A percentile compares a stretch with the other conserved stretches of the same genome.
Conservation (phyloP, 2,329 filamentous ascomycete species). For the Zopfia rhizophila region DNA sequence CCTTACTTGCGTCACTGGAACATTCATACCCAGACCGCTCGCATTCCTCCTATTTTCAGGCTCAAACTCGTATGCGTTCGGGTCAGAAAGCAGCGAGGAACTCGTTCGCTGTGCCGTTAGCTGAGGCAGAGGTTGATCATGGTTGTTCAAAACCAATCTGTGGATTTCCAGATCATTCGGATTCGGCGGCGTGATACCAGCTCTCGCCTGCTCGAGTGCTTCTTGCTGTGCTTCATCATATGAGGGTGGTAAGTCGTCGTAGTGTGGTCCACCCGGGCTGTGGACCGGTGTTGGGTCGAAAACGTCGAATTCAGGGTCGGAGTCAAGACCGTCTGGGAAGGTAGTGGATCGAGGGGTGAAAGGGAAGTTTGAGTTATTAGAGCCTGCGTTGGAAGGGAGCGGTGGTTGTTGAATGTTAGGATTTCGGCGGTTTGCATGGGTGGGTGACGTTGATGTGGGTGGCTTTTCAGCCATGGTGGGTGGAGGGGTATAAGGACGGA, state of each 20-base stretch:
- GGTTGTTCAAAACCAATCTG: slow-evolving; percentile 18
- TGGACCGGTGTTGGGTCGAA: slow-evolving; percentile 40
- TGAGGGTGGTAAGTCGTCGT: slow-evolving; percentile 49
- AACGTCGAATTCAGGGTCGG: slow-evolving; percentile 39
- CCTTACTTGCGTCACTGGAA: slow-evolving; percentile 39
- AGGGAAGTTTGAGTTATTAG: slow-evolving; percentile 22
- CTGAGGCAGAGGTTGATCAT: slow-evolving; percentile 6
- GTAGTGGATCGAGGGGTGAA: slow-evolving; percentile 43
- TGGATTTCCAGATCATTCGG: slow-evolving; percentile 38
- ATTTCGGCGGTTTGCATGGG: slow-evolving; percentile 14
- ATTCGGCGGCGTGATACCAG: slow-evolving; percentile 36
- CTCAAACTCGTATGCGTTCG: slow-evolving; percentile 23
- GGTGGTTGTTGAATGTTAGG: slow-evolving; percentile 26
- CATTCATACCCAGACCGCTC: slow-evolving; percentile 25
- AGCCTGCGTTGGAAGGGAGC: slow-evolving; percentile 14
- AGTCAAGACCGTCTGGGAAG: slow-evolving; percentile 39
- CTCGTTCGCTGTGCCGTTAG: slow-evolving; percentile 23
- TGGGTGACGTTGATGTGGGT: slow-evolving; percentile 21
- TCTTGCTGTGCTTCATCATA: slow-evolving; percentile 49
- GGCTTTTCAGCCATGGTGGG: slow-evolving; percentile 36
- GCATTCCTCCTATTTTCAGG: slow-evolving; percentile 25
- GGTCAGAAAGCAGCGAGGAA: slow-evolving; percentile 27
- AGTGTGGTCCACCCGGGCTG: slow-evolving; percentile 44
- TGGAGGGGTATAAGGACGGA: too few relatives aligned
- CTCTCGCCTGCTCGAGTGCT: slow-evolving; percentile 39